Conservation (phyloP, 2,329 filamentous ascomycete species). For the Venturia carpophila region DNA sequence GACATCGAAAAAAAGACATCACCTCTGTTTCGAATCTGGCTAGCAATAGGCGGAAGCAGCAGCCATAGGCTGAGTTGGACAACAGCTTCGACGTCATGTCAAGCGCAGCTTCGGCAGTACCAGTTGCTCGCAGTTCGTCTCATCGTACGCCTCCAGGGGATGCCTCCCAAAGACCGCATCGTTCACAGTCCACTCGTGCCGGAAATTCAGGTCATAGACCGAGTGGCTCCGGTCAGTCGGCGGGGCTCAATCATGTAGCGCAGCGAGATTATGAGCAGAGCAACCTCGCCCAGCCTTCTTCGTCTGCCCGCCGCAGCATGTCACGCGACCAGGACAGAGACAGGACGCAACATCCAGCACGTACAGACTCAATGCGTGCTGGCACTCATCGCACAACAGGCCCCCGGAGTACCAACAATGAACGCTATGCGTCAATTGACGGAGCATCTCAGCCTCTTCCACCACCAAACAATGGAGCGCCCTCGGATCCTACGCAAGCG, state of each 20-base stretch:
- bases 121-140: constrained; percentile 44
- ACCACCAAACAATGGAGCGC: constrained; percentile 32
- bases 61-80: neutral
- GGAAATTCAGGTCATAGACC: constrained; percentile 26
- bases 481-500: constrained; percentile 23
- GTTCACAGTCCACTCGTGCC: constrained; percentile 38
- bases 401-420: constrained; percentile 26
- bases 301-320: constrained; percentile 52
- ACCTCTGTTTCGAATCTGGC: neutral
- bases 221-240: constrained; percentile 35
- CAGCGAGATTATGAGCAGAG: constrained; percentile 68
- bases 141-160: constrained; percentile 5
- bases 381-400: constrained; percentile 28
- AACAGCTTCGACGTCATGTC: constrained; percentile 23
- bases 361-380: constrained; percentile 47
- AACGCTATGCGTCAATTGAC: constrained; percentile 39
- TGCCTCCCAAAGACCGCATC: constrained; percentile 33
- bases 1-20: neutral
- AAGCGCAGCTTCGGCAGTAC: constrained; percentile 39
- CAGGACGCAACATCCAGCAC: constrained; percentile 37
- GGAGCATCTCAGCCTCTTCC: constrained; percentile 29
- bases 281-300: constrained; percentile 51
- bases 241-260: constrained; percentile 45
- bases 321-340: constrained; percentile 50
- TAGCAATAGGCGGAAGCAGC: neutral